These are phyloP conservation scores for Sporothrix schenckii DNA, from an alignment of 2,329 filamentous ascomycete genomes.

Conservation along the genomic window DNA sequence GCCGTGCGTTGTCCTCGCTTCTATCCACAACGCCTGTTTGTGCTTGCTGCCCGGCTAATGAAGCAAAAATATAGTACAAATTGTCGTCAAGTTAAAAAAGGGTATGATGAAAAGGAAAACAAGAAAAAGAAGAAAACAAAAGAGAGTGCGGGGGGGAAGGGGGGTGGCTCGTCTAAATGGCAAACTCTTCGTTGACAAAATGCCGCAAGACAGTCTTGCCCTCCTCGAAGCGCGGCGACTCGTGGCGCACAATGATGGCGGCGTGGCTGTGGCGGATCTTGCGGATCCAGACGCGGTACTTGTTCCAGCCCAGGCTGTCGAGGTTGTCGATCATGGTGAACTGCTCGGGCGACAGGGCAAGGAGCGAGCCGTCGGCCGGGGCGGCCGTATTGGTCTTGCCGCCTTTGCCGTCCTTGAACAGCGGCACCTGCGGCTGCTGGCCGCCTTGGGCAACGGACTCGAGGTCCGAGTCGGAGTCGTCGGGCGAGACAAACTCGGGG, in stretches of 20 bases:
- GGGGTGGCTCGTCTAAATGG: slow-evolving; percentile 48
- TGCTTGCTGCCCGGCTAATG: slow-evolving; percentile 7
- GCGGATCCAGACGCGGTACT: slow-evolving; percentile 73
- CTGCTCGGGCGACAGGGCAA: slow-evolving; percentile 78
- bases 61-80: slow-evolving; percentile 16
- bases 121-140: background rate
- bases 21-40: background rate
- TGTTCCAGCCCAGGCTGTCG: slow-evolving; percentile 66
- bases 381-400: slow-evolving; percentile 33
- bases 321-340: slow-evolving; percentile 82
- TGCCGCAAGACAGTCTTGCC: slow-evolving; percentile 77
- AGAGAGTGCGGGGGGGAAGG: background rate
- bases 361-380: slow-evolving; percentile 60
- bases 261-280: slow-evolving; percentile 82
- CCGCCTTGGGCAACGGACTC: slow-evolving; percentile 41
- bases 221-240: slow-evolving; percentile 70
- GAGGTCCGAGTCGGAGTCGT: slow-evolving; percentile 44
- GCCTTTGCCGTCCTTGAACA: background rate
- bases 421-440: slow-evolving; percentile 6
- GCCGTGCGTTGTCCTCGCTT: background rate
- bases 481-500: slow-evolving; percentile 69
- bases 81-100: background rate
- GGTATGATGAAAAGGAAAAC: background rate
- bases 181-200: slow-evolving; percentile 77
- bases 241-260: slow-evolving; percentile 80